These are phyloP conservation scores for Colletotrichum chlorophyti DNA, from an alignment of 2,329 filamentous ascomycete genomes.

Conservation along the genomic window DNA sequence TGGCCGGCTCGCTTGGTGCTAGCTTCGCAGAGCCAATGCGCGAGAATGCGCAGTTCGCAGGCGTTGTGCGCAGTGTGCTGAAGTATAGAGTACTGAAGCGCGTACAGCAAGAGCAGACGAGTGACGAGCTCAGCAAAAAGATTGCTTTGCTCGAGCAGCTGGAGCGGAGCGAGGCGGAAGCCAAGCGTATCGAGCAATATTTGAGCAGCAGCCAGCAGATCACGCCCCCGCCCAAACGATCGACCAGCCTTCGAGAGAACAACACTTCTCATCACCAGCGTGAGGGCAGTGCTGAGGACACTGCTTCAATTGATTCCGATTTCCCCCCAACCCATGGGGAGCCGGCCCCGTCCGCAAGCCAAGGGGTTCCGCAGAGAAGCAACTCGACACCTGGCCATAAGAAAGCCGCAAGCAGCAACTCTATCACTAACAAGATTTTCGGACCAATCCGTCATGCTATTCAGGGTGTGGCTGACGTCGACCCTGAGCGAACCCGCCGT, in stretches of 20 bases:
- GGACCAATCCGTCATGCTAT: conserved; percentile 94
- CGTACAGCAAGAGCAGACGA: conserved; percentile 96
- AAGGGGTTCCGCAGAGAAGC: conserved; percentile 69
- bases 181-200: conserved; percentile 92
- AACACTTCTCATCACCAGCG: conserved; percentile 53
- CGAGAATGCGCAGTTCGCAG: conserved; percentile 95
- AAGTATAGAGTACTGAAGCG: conserved; percentile 91
- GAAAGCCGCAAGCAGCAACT: conserved; percentile 85
- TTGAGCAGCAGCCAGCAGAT: conserved; percentile 75
- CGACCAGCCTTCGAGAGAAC: conserved; percentile 63
- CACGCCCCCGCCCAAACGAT: conserved; percentile 69
- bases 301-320: conserved; percentile 92
- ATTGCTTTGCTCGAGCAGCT: conserved; percentile 80
- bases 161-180: conserved; percentile 93
- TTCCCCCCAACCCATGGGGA: conserved; percentile 91
- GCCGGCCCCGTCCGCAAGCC: conserved; percentile 74
- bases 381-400: conserved; percentile 63
- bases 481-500: conserved; percentile 89
- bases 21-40: conserved; percentile 98
- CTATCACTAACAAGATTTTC: conserved; percentile 93
- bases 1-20: conserved; percentile 86
- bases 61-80: conserved; percentile 87
- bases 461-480: conserved; percentile 93
- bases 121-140: conserved; percentile 91
- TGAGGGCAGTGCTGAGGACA: conserved; percentile 72